Evolutionary conservation across 768 basidiomycete species (phyloP).

Genomic region (Suillus cothurnatus): DNA sequence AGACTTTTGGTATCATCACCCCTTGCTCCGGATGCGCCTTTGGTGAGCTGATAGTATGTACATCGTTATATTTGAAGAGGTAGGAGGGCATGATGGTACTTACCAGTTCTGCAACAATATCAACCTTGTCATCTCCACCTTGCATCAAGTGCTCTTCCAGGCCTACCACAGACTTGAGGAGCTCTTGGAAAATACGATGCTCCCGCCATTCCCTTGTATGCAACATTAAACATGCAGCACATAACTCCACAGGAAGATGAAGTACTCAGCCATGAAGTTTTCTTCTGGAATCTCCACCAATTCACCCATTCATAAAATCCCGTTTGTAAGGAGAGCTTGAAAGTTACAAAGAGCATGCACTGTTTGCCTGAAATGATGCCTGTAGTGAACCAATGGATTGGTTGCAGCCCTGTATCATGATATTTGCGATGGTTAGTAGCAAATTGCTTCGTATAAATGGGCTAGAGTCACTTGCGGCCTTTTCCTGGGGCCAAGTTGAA

Average conservation of each 20-base stretch:
- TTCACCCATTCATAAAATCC: neutral
- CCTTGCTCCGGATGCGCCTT: constrained; percentile 23
- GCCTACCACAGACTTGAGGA: constrained; percentile 17
- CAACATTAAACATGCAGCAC: neutral
- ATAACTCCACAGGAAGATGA: neutral
- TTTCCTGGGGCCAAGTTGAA: neutral
- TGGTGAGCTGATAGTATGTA: neutral
- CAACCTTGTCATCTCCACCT: constrained; percentile 16
- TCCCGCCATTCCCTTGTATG: constrained; percentile 13
- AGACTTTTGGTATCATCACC: constrained; percentile 16
- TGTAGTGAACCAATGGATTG: neutral
- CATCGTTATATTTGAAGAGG: neutral
- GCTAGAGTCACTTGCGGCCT: neutral
- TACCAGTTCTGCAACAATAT: constrained; percentile 21
- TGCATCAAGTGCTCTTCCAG: constrained; percentile 18
- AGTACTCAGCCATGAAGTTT: neutral
- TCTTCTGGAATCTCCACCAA: neutral
- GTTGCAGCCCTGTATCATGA: neutral
- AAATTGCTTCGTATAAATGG: too few species aligned
- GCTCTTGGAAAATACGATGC: constrained; percentile 16
- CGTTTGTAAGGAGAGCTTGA: neutral
- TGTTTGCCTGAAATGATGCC: neutral
- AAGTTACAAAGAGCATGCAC: neutral
- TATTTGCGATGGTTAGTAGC: neutral
- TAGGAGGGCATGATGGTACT: neutral